These are phyloP conservation scores for Phytopythium ostracodes DNA, from an alignment of 352 stramenopile species.

Conservation along the genomic window DNA sequence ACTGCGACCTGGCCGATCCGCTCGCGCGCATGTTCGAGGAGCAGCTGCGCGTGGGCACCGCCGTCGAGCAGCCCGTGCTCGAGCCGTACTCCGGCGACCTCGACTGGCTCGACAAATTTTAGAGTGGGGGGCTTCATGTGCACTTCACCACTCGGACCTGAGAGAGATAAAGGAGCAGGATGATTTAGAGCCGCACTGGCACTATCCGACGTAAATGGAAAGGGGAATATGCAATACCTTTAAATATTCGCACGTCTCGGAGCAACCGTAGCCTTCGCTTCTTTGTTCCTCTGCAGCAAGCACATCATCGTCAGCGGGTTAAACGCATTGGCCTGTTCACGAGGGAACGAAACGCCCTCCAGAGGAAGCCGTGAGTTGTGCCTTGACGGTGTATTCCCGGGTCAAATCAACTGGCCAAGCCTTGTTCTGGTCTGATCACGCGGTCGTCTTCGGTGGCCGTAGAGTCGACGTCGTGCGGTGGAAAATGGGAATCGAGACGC, in stretches of 20 bases:
- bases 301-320: not conserved
- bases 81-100: slow-evolving; percentile 53
- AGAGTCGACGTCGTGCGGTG: slow-evolving; percentile 41
- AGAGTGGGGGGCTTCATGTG: too few relatives aligned
- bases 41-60: slow-evolving; percentile 21
- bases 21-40: slow-evolving; percentile 62
- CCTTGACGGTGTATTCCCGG: not conserved
- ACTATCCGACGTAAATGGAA: not conserved
- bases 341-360: not conserved
- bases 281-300: not conserved
- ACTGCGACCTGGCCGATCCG: slow-evolving; percentile 39
- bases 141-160: not conserved
- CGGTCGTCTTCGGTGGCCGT: slow-evolving; percentile 6
- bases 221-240: not conserved
- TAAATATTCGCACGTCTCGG: not conserved
- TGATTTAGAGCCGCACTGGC: not conserved
- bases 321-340: not conserved
- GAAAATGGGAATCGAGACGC: slow-evolving; percentile 29
- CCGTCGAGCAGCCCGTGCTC: slow-evolving; percentile 51
- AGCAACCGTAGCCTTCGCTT: not conserved
- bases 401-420: too few relatives aligned
- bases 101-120: slow-evolving; percentile 84
- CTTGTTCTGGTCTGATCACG: not conserved
- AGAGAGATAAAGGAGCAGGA: not conserved
- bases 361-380: too few relatives aligned